These are phyloP conservation scores for Zopfia rhizophila DNA, from an alignment of 2,329 filamentous ascomycete species.

Conservation along the genomic window DNA sequence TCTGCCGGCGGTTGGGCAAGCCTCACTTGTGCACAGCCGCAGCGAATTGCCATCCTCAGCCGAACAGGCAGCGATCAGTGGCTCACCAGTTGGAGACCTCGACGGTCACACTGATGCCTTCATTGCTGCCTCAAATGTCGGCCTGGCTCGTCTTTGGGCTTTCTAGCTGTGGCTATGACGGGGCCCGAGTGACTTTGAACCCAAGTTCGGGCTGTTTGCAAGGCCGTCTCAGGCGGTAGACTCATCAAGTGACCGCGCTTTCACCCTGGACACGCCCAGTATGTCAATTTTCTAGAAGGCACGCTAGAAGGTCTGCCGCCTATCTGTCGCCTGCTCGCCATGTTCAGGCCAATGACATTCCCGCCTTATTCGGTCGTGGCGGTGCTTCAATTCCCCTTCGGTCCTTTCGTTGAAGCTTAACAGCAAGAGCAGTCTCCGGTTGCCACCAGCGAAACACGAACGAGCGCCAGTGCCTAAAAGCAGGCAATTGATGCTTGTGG, in stretches of 20 bases:
- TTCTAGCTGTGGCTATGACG: constrained; percentile 37
- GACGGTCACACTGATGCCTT: constrained; percentile 36
- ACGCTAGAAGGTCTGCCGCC: constrained; percentile 41
- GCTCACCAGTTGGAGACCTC: constrained; percentile 33
- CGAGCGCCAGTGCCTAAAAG: constrained; percentile 43
- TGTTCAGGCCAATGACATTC: constrained; percentile 31
- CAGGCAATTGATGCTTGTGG: constrained; percentile 43
- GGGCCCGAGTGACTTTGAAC: constrained; percentile 24
- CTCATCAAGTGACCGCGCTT: constrained; percentile 40
- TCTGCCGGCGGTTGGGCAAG: constrained; percentile 20
- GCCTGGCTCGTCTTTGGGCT: constrained; percentile 34
- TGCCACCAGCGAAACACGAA: constrained; percentile 20
- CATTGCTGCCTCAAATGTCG: constrained; percentile 24
- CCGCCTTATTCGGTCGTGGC: constrained; percentile 32
- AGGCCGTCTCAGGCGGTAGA: constrained; percentile 31
- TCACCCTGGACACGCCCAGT: constrained; percentile 21
- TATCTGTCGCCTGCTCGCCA: constrained; percentile 37
- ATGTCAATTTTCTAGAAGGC: constrained; percentile 31
- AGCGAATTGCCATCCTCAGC: constrained; percentile 30
- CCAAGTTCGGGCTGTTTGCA: constrained; percentile 18
- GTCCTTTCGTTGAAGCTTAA: constrained; percentile 19
- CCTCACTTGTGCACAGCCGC: constrained; percentile 40
- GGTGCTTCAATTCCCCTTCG: constrained; percentile 32
- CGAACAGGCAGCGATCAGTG: constrained; percentile 43
- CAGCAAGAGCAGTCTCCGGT: constrained; percentile 28